A percentile compares a stretch with the other conserved stretches of the same genome.
Evolutionary conservation across 2,329 filamentous ascomycete genomes (phyloP).

Genomic region (Penicillium sp.): DNA sequence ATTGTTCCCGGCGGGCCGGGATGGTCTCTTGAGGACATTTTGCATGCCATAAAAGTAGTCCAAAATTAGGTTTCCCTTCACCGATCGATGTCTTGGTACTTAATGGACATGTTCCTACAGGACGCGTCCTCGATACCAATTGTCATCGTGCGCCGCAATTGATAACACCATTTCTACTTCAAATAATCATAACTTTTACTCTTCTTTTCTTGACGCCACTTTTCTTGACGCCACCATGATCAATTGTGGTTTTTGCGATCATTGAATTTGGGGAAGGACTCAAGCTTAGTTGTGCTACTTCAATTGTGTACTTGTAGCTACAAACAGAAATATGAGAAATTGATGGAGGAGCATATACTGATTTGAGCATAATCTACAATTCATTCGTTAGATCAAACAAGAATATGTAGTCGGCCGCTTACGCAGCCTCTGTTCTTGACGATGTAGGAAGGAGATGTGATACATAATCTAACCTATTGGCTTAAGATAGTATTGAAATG

Average conservation of each 20-base stretch:
- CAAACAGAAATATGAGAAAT: background rate
- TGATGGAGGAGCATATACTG: background rate
- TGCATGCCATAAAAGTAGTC: constrained; percentile 45
- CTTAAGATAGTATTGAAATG: background rate
- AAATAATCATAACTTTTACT: background rate
- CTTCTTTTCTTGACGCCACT: background rate
- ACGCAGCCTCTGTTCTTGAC: background rate
- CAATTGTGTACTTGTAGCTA: background rate
- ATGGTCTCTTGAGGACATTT: constrained; percentile 63
- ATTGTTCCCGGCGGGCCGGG: constrained; percentile 64
- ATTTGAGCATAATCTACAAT: background rate
- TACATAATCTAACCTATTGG: background rate
- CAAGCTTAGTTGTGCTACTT: background rate
- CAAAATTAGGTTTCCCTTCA: constrained; percentile 15
- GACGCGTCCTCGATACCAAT: background rate
- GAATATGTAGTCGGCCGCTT: background rate
- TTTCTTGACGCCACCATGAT: background rate
- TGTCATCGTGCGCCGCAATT: background rate
- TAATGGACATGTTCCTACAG: background rate
- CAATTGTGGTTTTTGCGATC: background rate
- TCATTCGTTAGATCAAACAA: background rate
- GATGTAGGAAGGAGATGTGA: background rate
- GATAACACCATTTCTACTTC: background rate
- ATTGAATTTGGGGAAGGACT: background rate
- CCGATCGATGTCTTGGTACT: background rate